Evolutionary conservation across 2,329 filamentous ascomycete species (phyloP), one percentile per base, ranked within the genome.

Genomic region (Xylariaceae sp.): DNA sequence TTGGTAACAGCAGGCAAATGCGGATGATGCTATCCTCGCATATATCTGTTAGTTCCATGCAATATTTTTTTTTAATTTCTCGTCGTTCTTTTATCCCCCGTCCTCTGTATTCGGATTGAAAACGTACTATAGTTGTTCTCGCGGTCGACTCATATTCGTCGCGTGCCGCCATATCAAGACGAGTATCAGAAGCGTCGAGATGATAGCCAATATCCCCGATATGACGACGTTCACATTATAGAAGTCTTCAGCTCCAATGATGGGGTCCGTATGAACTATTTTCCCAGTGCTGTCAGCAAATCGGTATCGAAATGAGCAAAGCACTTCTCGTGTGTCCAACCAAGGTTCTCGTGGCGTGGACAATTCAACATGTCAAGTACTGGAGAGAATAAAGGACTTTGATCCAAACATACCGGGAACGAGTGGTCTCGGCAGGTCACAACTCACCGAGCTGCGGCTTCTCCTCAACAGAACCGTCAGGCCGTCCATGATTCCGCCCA

Each of bases 1-100:
- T 55, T 1, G 74, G 73, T 12, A 77, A 67, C 18, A 76, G 66
- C 12, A 65, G 59, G 47, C 70, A 70, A 43, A 76, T 73, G 47
- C 73, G 67, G 59, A 77, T 69, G 47, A 77, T 72, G 42, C 67
- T 71, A 29, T 9, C 22, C 16, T 13, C n/a, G 9, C 2, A 10
- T 43, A 21, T 13, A 19, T 21, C 37, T 40, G 7, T 40, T 16
- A 19, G 16, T 21, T 12, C 21, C 9, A 2, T 3, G 8, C 3
- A 4, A 26, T 41, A 41, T 22, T 41, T 1, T 22, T 1, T 8
- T 21, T 22, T 13, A n/a, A n/a, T 41, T 41, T 41, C 18, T 41
- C 6, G 13, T 13, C 19, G 16, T 21, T 22, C 15, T 41, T 47
- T 21, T 19, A 13, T 7, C 40, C 3, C 12, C 6, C 2, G 13